These are phyloP conservation scores for Peltaster fructicola DNA, from an alignment of 2,329 filamentous ascomycete species.

Conservation along the genomic window DNA sequence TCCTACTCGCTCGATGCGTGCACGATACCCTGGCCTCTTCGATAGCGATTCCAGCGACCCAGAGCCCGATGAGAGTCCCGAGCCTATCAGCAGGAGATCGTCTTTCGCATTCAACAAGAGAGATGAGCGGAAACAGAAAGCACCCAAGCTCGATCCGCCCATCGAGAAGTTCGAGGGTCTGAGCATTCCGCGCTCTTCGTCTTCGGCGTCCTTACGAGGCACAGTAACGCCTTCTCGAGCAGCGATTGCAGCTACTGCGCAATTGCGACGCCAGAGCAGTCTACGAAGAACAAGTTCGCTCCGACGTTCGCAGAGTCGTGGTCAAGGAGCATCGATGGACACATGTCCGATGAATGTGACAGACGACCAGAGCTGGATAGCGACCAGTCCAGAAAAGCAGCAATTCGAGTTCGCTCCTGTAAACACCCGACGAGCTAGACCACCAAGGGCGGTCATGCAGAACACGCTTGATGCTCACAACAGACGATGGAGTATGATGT, in stretches of 20 bases:
- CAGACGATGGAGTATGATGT: slow-evolving; percentile 27
- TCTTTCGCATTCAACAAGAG: slow-evolving; percentile 16
- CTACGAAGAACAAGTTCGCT: slow-evolving; percentile 10
- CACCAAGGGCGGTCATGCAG: slow-evolving; percentile 9
- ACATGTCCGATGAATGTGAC: slow-evolving; percentile 14
- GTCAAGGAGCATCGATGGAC: slow-evolving; percentile 10
- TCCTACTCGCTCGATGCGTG: slow-evolving; percentile 18
- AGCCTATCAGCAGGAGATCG: slow-evolving; percentile 11
- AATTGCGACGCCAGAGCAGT: slow-evolving; percentile 18
- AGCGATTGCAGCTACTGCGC: slow-evolving; percentile 17
- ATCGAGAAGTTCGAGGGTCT: slow-evolving; percentile 19
- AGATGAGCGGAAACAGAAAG: slow-evolving; percentile 14
- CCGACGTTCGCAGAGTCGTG: slow-evolving; percentile 4
- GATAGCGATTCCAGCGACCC: slow-evolving; percentile 20
- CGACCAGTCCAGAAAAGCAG: slow-evolving; percentile 5
- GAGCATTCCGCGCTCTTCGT: slow-evolving; percentile 16
- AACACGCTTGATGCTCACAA: slow-evolving; percentile 26
- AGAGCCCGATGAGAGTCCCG: slow-evolving; percentile 12
- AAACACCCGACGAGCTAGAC: slow-evolving; percentile 3
- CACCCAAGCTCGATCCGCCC: slow-evolving; percentile 17
- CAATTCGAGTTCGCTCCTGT: slow-evolving; percentile 2
- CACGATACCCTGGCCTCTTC: slow-evolving; percentile 29
- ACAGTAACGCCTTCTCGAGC: slow-evolving; percentile 18
- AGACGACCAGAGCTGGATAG: background rate
- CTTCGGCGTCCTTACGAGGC: slow-evolving; percentile 13